Base-by-base conservation (phyloP, 345 rosid genomes). In the Citropsis articulata region DNA sequence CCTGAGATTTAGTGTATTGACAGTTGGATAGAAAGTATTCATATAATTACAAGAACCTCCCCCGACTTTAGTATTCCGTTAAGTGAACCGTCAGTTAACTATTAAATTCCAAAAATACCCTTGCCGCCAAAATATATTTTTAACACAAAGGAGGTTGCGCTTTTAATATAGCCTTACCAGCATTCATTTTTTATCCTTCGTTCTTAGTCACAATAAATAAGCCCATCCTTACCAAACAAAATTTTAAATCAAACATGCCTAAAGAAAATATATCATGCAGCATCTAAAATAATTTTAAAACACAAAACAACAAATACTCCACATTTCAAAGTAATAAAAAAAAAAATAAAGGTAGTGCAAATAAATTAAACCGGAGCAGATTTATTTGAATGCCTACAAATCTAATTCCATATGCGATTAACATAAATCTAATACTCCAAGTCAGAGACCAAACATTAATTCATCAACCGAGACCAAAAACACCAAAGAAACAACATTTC, bases 351-450 rank as follows among this genome's bases (percentile, higher is more conserved):
- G 2, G 8, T 38, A 38, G 18, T 2, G 16, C 53, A 24, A 38
- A 57, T 22, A 76, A 22, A 38, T 22, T 66, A 36, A 13, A 77
- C 84, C 81, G 73, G 78, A 53, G 85, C 77, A 13, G 85, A 36
- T 82, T 82, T 82, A 21, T 82, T 56, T 70, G 66, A 82, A 82
- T 10, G 85, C n/a, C n/a, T n/a, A n/a, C n/a, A n/a, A n/a, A n/a
- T n/a, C n/a, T n/a, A n/a, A n/a, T n/a, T n/a, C n/a, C n/a, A n/a
- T n/a, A n/a, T n/a, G n/a, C n/a, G n/a, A n/a, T n/a, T n/a, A n/a
- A n/a, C n/a, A n/a, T n/a, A n/a, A n/a, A n/a, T n/a, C n/a, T n/a
- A n/a, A n/a, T 30, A 73, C 81, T 13, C 85, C 81, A 1, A 61
- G 64, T 75, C 81, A 82, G 56, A 83, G 82, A 35, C 74, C 78